Base-by-base conservation (phyloP, 225 moss, liverwort and hornwort species). In the Pseudoscleropodium purum region DNA sequence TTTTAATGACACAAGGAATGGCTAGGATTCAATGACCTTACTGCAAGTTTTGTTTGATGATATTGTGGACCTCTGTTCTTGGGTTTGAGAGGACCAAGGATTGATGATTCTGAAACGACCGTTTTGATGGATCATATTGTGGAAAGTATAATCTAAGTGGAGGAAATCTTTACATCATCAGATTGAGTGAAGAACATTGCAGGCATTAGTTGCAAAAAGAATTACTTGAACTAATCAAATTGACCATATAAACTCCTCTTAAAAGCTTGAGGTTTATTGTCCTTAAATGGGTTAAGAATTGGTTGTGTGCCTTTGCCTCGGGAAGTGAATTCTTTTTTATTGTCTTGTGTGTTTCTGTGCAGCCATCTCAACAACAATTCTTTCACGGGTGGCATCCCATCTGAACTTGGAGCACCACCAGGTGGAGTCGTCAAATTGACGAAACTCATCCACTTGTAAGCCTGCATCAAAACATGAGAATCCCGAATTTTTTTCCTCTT, bases 321-420 rank as follows among this genome's bases (percentile, higher is more conserved):
- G 18, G 31, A 47, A 31, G 20, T 34, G 52, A 78, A 37, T 65
- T 37, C 26, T 61, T 73, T 64, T 65, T 69, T 13, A 19, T 37
- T 11, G 18, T 79, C 79, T 75, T 36, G 56, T 43, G 47, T 68
- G 87, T 45, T 56, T 62, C 47, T 90, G 84, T 91, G 92, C 94
- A 94, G 94, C 18, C 94, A 94, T 89, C 81, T 92, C 43, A 92
- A 91, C 83, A 94, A 94, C 85, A 94, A 92, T 29, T 91, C 90
- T 43, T 85, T 94, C 63, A 49, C 85, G 37, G 94, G 94, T 21
- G 9, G 31, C 62, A 90, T 94, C 74, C 94, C 94, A 73, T 41
- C 80, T 43, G 94, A 85, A 89, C 89, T 94, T 57, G 94, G 94
- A 79, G 91, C 88, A 70, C 88, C 88, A 76, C 41, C 36, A 65